Evolutionary conservation across 108 stramenopile genomes (phyloP), one percentile per base, ranked within the genome.

Genomic region (Schizochytrium sp.): DNA sequence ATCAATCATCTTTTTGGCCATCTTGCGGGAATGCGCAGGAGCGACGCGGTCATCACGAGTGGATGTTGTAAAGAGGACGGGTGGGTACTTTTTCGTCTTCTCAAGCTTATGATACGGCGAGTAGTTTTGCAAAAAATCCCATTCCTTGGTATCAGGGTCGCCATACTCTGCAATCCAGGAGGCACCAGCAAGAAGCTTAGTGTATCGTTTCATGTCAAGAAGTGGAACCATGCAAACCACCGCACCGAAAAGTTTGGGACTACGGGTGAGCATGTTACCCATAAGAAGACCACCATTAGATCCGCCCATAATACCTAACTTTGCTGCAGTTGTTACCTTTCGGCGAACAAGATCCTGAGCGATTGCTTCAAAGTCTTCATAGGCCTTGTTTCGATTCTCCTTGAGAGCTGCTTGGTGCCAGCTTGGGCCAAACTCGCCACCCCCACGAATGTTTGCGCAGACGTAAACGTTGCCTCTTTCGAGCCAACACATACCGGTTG

Each of bases 121-220:
- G 92, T 96, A 96, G 72, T 93, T 92, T 87, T 94, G 88, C 41
- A 98, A 88, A 45, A 72, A 87, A 87, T 97, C 94, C 96, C 97
- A 97, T 64, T 98, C 97, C 69, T 95, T 93, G n/a, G 96, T 95
- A 72, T 97, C 97, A 2, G 99, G 96, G 90, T 98, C 90, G 49
- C 99, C 99, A 91, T 97, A 99, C 90, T 99, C 99, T 3, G 97
- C 97, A 94, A 96, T 95, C 99, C 99, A 99, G 10, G 96, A 96
- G 57, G 97, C 97, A 38, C 97, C 96, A 15, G 96, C 96, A 69
- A 96, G 89, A 10, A 97, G 92, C 19, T 90, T 93, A 88, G 94
- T 91, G 89, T 94, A 96, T n/a, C 94, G 90, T 88, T 95, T 90
- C 98, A 98, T 98, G 89, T 98, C 97, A 61, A 99, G 89, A 50